A percentile compares a stretch with the other conserved stretches of the same genome.
Evolutionary conservation across 1,284 basidiomycete genomes (phyloP).

Genomic region (Cystobasidium pallidum): DNA sequence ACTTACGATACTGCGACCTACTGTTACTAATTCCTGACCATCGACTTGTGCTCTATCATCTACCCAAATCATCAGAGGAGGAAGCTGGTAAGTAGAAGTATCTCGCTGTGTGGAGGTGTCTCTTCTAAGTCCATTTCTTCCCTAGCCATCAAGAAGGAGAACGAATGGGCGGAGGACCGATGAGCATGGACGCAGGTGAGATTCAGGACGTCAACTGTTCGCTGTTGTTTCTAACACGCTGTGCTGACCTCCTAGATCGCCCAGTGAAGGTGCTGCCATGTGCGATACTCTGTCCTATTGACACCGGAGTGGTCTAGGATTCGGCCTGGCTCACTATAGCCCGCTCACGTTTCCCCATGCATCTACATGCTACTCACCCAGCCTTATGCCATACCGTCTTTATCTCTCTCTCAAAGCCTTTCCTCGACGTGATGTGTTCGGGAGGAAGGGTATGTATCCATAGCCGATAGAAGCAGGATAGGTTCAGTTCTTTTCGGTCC

Average conservation of each 20-base stretch:
- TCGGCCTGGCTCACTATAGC: too few relatives aligned
- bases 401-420: neutral
- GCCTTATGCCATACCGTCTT: neutral
- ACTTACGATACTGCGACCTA: neutral
- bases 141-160: conserved; percentile 98
- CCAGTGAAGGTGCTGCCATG: too few relatives aligned
- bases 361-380: too few relatives aligned
- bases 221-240: too few relatives aligned
- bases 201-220: too few relatives aligned
- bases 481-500: conserved; percentile 6
- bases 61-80: too few relatives aligned
- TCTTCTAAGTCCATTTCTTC: conserved; percentile 53
- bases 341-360: too few relatives aligned
- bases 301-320: too few relatives aligned
- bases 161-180: conserved; percentile 66
- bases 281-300: too few relatives aligned
- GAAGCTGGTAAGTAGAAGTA: conserved; percentile 61
- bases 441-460: conserved; percentile 1
- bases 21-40: conserved; percentile 55
- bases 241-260: too few relatives aligned
- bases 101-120: too few relatives aligned
- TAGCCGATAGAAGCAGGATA: neutral
- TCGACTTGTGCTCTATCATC: conserved; percentile 72
- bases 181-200: too few relatives aligned
- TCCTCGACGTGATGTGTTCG: neutral